A percentile compares a stretch with the other conserved stretches of the same genome.
Evolutionary conservation across 2,329 filamentous ascomycete genomes (phyloP).

Genomic region (Aspergillus sp.): DNA sequence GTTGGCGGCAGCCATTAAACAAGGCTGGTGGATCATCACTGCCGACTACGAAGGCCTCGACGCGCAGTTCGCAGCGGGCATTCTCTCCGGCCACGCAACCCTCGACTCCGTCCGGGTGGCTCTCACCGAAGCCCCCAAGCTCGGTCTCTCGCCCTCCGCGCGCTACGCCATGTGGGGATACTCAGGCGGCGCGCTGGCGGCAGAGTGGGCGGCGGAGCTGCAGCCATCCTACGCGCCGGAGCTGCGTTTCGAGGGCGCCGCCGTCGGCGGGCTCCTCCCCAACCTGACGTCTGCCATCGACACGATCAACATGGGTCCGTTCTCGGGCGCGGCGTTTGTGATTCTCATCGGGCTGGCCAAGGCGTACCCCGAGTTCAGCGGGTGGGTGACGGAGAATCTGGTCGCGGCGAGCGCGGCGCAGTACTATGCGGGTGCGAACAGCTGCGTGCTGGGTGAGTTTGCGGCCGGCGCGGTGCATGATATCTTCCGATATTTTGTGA

Average conservation of each 20-base stretch:
- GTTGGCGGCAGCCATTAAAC: conserved; percentile 33
- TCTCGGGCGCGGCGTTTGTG: conserved; percentile 22
- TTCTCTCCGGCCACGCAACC: conserved; percentile 42
- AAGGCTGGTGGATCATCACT: conserved; percentile 46
- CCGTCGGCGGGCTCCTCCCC: conserved; percentile 28
- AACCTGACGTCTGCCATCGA: conserved; percentile 23
- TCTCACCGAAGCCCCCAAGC: conserved; percentile 27
- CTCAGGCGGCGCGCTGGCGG: conserved; percentile 15
- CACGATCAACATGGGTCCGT: conserved; percentile 21
- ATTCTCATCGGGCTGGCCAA: conserved; percentile 20
- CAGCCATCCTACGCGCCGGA: conserved; percentile 17
- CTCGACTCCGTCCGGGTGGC: conserved; percentile 43
- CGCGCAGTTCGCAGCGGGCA: conserved; percentile 41
- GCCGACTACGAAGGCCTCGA: conserved; percentile 47
- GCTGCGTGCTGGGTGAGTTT: conserved; percentile 9
- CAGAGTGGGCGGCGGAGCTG: conserved; percentile 14
- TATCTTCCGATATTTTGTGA: conserved; percentile 9
- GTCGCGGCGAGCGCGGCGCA: conserved; percentile 8
- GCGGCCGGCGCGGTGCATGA: conserved; percentile 2
- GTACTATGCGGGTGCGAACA: conserved; percentile 6
- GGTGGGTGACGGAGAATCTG: conserved; percentile 12
- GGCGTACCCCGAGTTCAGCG: conserved; percentile 19
- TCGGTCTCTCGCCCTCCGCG: conserved; percentile 13
- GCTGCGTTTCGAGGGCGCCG: conserved; percentile 23
- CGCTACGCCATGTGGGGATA: conserved; percentile 18